phyloP scores from a whole-genome alignment of 1,284 basidiomycete species.

The Mycosarcoma maydis region DNA sequence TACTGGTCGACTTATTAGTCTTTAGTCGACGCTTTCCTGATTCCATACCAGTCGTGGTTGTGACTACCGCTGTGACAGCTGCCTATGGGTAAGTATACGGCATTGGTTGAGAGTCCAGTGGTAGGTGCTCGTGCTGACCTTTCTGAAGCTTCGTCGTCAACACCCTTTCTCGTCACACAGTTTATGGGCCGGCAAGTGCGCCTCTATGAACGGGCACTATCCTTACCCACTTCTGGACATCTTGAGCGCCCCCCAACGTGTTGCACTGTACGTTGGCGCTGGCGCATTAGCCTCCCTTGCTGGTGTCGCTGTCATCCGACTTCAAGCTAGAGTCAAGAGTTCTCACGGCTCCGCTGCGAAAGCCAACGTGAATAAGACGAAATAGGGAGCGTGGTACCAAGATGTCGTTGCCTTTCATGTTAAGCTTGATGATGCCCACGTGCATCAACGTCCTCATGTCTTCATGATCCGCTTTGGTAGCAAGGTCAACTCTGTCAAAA shows the following conservation, averaged over 20 bases:
- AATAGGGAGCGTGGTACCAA: not conserved
- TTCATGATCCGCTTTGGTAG: too few species aligned
- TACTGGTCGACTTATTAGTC: conserved; percentile 40
- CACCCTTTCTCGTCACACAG: too few species aligned
- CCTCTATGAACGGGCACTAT: conserved; percentile 43
- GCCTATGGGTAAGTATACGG: conserved; percentile 27
- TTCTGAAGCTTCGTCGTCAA: too few species aligned
- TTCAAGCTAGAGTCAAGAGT: conserved; percentile 20
- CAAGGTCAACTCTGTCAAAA: too few species aligned
- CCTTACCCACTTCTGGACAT: conserved; percentile 53
- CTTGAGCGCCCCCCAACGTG: conserved; percentile 17
- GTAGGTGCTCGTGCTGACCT: too few species aligned
- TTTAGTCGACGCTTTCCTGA: conserved; percentile 25
- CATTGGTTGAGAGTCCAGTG: too few species aligned
- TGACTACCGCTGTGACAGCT: conserved; percentile 4
- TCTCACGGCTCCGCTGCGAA: not conserved
- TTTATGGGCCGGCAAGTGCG: conserved; percentile 49
- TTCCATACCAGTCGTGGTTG: conserved; percentile 14
- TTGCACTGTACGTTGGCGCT: conserved; percentile 28
- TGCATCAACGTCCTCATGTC: too few species aligned
- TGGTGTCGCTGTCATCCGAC: conserved; percentile 2
- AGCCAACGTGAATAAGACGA: conserved; percentile 2
- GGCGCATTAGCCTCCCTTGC: conserved; percentile 7
- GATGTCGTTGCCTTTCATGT: too few species aligned
- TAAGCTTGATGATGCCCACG: too few species aligned